phyloP scores from a whole-genome alignment of 768 basidiomycete genomes.

The Amanita thiersii region DNA sequence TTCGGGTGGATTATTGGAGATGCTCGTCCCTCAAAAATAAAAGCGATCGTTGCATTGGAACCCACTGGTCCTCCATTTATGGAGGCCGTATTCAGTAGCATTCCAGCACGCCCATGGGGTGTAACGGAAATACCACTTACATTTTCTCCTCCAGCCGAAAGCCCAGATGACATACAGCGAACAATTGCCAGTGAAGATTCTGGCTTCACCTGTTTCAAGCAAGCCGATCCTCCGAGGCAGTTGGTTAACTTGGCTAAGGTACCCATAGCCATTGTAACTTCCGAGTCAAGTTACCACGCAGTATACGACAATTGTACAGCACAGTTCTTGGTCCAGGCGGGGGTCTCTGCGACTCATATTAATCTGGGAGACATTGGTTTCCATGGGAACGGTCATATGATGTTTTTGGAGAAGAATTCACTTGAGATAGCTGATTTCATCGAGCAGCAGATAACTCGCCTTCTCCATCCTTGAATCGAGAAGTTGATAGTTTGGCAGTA shows the following conservation, averaged over 20 bases:
- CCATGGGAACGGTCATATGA: slow-evolving; percentile 46
- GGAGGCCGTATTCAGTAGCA: slow-evolving; percentile 27
- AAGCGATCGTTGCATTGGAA: slow-evolving; percentile 41
- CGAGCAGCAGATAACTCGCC: too few species aligned
- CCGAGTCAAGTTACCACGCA: slow-evolving; percentile 41
- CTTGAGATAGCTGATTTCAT: slow-evolving; percentile 32
- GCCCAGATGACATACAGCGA: slow-evolving; percentile 26
- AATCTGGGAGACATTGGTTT: slow-evolving; percentile 35
- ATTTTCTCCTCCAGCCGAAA: slow-evolving; percentile 32
- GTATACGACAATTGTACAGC: slow-evolving; percentile 40
- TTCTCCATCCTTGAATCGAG: too few species aligned
- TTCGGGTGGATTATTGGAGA: slow-evolving; percentile 44
- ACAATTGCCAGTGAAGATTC: slow-evolving; percentile 18
- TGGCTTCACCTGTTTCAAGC: slow-evolving; percentile 33
- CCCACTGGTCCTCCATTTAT: slow-evolving; percentile 44
- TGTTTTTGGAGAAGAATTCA: slow-evolving; percentile 47
- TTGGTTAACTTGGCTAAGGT: slow-evolving; percentile 32
- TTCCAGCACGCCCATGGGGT: slow-evolving; percentile 35
- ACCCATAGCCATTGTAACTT: slow-evolving; percentile 40
- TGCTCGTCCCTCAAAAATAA: slow-evolving; percentile 32
- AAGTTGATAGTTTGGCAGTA: too few species aligned
- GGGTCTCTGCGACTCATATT: slow-evolving; percentile 34
- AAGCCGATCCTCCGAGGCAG: slow-evolving; percentile 31
- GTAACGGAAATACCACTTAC: slow-evolving; percentile 38
- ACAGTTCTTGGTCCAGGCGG: slow-evolving; percentile 34